Percentiles rank a stretch among this genome's conserved stretches.
phyloP scores from a whole-genome alignment of 768 basidiomycete genomes.

The Phlebiopsis flavidoalba region DNA sequence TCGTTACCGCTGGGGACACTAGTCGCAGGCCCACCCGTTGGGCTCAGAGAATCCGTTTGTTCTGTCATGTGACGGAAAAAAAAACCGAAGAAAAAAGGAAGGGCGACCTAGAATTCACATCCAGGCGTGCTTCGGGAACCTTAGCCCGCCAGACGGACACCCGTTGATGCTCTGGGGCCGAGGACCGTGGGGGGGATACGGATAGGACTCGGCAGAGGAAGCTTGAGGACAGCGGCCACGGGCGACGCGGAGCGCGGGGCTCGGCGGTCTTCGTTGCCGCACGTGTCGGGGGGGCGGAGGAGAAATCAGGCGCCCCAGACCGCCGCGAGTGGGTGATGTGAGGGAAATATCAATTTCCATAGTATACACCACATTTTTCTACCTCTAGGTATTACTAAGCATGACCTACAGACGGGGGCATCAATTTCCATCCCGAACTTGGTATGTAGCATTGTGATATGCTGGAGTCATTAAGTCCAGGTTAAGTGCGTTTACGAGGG shows the following conservation, averaged over 20 bases:
- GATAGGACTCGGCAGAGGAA: too few relatives aligned
- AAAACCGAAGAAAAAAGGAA: too few relatives aligned
- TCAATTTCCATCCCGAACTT: not conserved
- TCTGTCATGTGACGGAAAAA: too few relatives aligned
- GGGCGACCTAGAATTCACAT: too few relatives aligned
- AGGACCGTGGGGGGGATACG: too few relatives aligned
- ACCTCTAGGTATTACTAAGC: not conserved
- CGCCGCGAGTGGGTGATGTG: slow-evolving; percentile 41
- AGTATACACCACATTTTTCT: not conserved
- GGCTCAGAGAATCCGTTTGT: too few relatives aligned
- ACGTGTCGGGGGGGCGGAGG: slow-evolving; percentile 49
- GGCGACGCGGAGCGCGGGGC: too few relatives aligned
- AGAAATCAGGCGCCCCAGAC: slow-evolving; percentile 52
- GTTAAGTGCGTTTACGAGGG: not conserved
- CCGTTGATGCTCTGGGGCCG: slow-evolving; percentile 69
- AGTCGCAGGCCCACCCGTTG: too few relatives aligned
- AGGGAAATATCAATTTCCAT: not conserved
- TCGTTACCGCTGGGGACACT: slow-evolving; percentile 75
- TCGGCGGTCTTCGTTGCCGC: too few relatives aligned
- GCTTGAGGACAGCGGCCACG: too few relatives aligned
- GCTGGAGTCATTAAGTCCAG: not conserved
- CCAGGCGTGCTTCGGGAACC: too few relatives aligned
- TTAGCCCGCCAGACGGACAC: too few relatives aligned
- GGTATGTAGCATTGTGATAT: not conserved
- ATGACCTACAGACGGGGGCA: not conserved